phyloP scores from a whole-genome alignment of 2,329 filamentous ascomycete species.

The Hymenoscyphus occultus region DNA sequence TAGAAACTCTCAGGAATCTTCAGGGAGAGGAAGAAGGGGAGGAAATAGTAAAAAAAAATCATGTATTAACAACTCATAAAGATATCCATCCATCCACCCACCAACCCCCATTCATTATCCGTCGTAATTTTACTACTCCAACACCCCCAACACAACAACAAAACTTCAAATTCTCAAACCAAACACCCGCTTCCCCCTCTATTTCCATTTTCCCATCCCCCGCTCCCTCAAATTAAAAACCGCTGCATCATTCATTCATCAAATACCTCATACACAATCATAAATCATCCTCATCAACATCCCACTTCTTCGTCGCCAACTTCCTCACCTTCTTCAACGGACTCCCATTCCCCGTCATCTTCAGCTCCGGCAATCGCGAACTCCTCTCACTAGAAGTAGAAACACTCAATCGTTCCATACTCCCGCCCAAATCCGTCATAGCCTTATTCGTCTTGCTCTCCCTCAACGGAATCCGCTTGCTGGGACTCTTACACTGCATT shows the following conservation, averaged over 20 bases:
- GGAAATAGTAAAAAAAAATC: too few relatives aligned
- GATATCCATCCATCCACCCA: background rate
- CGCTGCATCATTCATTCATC: background rate
- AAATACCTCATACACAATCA: background rate
- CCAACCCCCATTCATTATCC: background rate
- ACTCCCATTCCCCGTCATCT: conserved; percentile 16
- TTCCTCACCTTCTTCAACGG: conserved; percentile 34
- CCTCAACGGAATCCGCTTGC: conserved; percentile 22
- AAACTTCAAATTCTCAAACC: background rate
- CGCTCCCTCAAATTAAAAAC: background rate
- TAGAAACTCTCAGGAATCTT: too few relatives aligned
- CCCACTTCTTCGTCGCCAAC: conserved; percentile 33
- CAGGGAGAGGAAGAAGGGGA: too few relatives aligned
- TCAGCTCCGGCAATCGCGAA: background rate
- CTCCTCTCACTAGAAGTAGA: conserved; percentile 3
- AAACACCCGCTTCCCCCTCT: background rate
- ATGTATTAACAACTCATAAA: background rate
- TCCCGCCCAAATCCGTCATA: conserved; percentile 2
- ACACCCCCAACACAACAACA: background rate
- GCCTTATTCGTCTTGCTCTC: conserved; percentile 5
- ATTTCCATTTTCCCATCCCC: background rate
- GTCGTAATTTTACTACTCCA: background rate
- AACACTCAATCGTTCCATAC: conserved; percentile 21
- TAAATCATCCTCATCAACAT: conserved; percentile 26
- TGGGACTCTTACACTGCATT: conserved; percentile 49